Base-by-base conservation (phyloP, 805 yeast genomes). In the Dipodascopsis uninucleata region DNA sequence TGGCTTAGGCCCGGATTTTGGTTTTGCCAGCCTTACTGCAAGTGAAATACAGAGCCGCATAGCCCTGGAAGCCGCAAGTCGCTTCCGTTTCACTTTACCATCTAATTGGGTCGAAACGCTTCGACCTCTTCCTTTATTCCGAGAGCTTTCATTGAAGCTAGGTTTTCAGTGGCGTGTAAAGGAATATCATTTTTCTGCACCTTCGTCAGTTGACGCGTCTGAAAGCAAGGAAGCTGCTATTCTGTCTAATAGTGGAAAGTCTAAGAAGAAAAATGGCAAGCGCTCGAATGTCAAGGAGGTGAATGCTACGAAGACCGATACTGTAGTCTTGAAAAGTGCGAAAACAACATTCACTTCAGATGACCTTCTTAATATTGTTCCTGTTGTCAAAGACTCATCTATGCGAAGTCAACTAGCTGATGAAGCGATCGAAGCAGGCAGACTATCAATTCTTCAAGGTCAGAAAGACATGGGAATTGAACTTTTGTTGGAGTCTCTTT, bases 131-230 rank as follows among this genome's bases (percentile, higher is more conserved):
- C 78, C 75, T 40, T 59, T 83, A 33, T 70, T 86, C 58, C 79
- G 89, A 67, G 84, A 81, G 55, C 71, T 88, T 52, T 79, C 96
- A 8, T 58, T 70, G 42, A 83, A 85, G 65, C 77, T 81, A 56
- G 97, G 97, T 66, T 77, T 90, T 41, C 98, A 93, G 70, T 82
- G 95, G 85, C 67, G 71, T 49, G 70, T 75, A 8, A 73, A 67
- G 50, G 60, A 67, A 8, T 80, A 77, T 59, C 67, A 62, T 9
- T 77, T 78, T 62, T 49, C 44, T 28, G 67, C 52, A 65, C 67
- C 49, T 60, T 61, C 20, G 66, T 69, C 48, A 64, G 55, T 55
- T 69, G 28, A 21, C n/a, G 26, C 10, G 16, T 9, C 41, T 2
- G n/a, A n/a, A 16, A 8, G 31, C 5, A 36, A 24, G 10, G 31